Conservation (phyloP, 805 yeast genomes). For the Tanozyma kutaoensis region DNA sequence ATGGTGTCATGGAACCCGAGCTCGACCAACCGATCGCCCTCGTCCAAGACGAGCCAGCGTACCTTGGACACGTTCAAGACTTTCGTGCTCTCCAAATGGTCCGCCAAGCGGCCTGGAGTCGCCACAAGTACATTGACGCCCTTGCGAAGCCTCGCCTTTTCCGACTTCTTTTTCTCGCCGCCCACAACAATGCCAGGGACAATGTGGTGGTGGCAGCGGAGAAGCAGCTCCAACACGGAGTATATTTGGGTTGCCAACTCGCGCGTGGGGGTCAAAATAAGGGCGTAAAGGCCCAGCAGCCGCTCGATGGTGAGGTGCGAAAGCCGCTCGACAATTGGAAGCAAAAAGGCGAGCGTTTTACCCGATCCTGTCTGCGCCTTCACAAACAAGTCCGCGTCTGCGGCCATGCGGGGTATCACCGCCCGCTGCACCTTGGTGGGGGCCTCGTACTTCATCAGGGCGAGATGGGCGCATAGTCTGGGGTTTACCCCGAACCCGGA, state of each 20-base stretch:
- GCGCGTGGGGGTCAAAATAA: conserved; percentile 86
- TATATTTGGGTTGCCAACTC: conserved; percentile 89
- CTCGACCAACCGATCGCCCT: conserved; percentile 93
- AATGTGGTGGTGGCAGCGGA: conserved; percentile 68
- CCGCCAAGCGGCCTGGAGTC: conserved; percentile 93
- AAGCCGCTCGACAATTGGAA: conserved; percentile 71
- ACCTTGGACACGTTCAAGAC: conserved; percentile 60
- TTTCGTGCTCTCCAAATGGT: conserved; percentile 84
- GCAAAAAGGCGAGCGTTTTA: conserved; percentile 75
- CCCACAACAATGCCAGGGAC: conserved; percentile 97
- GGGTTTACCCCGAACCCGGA: conserved; percentile 56
- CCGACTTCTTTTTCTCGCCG: conserved; percentile 95
- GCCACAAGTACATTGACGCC: conserved; percentile 95
- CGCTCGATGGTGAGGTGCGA: conserved; percentile 34
- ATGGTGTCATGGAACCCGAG: conserved; percentile 94
- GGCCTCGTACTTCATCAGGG: conserved; percentile 37
- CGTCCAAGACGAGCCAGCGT: conserved; percentile 86
- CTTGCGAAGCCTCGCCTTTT: conserved; percentile 88
- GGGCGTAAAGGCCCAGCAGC: conserved; percentile 75
- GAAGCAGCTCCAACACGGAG: conserved; percentile 59
- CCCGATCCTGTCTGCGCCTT: conserved; percentile 99
- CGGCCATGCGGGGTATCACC: conserved; percentile 49
- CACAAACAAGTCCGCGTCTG: conserved; percentile 59
- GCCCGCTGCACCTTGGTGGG: conserved; percentile 86
- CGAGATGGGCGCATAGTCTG: conserved; percentile 38